phyloP scores from a whole-genome alignment of 1,139 yeast species.

The Magnusiomyces suaveolens region DNA sequence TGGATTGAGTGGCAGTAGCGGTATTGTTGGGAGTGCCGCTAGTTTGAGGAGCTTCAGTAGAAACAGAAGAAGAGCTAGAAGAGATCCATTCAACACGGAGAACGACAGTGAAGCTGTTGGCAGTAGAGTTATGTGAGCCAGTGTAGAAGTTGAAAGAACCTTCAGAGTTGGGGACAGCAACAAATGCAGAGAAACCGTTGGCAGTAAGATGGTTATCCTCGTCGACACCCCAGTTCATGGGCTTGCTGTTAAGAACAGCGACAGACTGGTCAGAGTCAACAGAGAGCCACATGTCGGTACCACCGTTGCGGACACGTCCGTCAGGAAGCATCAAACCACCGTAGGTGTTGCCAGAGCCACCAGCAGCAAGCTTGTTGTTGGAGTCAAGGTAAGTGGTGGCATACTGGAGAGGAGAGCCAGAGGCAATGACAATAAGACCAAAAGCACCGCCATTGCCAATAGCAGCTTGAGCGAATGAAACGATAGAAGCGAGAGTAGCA shows the following conservation, averaged over 20 bases:
- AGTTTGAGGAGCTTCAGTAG: neutral
- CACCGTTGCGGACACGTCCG: slow-evolving; percentile 5
- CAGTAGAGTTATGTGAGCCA: neutral
- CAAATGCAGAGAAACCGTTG: neutral
- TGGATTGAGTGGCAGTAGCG: slow-evolving; percentile 38
- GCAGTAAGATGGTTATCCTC: neutral
- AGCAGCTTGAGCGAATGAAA: neutral
- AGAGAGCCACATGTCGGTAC: slow-evolving; percentile 5
- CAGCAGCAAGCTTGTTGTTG: neutral
- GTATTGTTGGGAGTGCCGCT: slow-evolving; percentile 39
- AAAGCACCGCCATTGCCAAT: neutral
- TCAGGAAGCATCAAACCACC: slow-evolving; percentile 4
- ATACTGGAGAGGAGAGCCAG: slow-evolving; percentile 5
- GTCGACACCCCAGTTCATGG: slow-evolving; percentile 1
- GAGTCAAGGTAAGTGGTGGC: slow-evolving; percentile 2
- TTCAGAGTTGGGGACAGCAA: neutral
- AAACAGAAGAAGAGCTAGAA: neutral
- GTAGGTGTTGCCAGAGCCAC: neutral
- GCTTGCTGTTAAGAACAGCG: neutral
- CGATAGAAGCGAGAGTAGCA: slow-evolving; percentile 3
- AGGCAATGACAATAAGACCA: slow-evolving; percentile 5
- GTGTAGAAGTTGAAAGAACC: neutral
- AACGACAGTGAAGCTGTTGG: neutral
- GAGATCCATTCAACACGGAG: slow-evolving; percentile 1
- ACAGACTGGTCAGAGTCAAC: neutral